Percentiles rank a stretch among this genome's conserved stretches.
These are phyloP conservation scores for Alisma plantagoaquatica DNA, from an alignment of 106 monocot species.

Conservation along the genomic window DNA sequence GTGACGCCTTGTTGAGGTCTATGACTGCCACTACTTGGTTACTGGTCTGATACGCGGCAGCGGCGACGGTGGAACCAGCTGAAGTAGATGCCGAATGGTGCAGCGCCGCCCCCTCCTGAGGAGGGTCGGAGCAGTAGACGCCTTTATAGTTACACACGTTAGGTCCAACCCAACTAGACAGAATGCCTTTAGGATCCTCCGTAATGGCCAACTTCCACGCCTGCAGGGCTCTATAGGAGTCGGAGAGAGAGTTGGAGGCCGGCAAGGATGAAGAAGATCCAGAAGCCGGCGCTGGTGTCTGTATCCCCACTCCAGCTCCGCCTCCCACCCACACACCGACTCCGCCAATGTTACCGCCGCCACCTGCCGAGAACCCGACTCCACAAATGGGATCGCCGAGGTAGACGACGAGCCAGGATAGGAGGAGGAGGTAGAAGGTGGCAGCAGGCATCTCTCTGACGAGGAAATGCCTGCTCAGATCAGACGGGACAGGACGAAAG, in stretches of 20 bases:
- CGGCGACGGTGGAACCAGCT: no score
- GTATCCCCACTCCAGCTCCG: background rate
- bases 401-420: no score
- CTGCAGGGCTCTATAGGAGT: conserved; percentile 48
- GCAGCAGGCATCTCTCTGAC: no score
- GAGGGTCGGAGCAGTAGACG: conserved; percentile 52
- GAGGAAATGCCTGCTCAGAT: no score
- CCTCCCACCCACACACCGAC: background rate
- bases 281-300: background rate
- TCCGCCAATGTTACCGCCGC: background rate
- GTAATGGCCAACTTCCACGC: conserved; percentile 52
- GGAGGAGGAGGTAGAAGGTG: no score
- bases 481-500: no score
- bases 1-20: conserved; percentile 8
- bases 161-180: conserved; percentile 49
- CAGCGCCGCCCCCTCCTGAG: conserved; percentile 2
- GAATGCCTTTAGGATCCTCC: conserved; percentile 42
- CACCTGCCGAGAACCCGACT: no score
- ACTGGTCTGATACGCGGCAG: no score
- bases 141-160: conserved; percentile 67
- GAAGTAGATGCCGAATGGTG: background rate
- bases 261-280: no score
- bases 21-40: conserved; percentile 11
- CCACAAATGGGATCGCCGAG: no score
- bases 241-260: no score